phyloP scores from a whole-genome alignment of 140 eudicot species.

The Oenanthe javanica region DNA sequence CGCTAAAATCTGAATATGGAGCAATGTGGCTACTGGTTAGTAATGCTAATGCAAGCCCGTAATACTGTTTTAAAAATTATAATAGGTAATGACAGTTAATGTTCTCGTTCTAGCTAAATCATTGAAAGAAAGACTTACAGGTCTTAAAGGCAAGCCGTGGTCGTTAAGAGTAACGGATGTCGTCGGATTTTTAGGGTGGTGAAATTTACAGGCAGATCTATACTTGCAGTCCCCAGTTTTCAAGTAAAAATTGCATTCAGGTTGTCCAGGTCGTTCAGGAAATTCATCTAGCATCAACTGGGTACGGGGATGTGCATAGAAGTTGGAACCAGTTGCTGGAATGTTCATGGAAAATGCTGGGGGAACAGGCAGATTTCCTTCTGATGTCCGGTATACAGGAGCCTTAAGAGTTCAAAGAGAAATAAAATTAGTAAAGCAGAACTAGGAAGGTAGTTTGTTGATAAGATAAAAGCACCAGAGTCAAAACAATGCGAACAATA shows the following conservation, averaged over 20 bases:
- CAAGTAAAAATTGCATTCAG: slow-evolving; percentile 79
- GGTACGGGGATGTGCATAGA: slow-evolving; percentile 37
- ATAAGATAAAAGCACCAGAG: no score
- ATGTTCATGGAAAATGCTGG: slow-evolving; percentile 66
- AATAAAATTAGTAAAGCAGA: slow-evolving; percentile 19
- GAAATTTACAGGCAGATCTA: slow-evolving; percentile 62
- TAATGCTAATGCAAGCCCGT: background rate
- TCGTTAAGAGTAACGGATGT: slow-evolving; percentile 46
- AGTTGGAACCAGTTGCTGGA: slow-evolving; percentile 39
- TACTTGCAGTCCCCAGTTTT: slow-evolving; percentile 89
- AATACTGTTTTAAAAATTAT: background rate
- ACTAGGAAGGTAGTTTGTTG: background rate
- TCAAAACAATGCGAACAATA: background rate
- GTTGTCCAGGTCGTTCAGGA: slow-evolving; percentile 95
- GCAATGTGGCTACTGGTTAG: background rate
- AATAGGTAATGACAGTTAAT: background rate
- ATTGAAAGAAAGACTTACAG: slow-evolving; percentile 52
- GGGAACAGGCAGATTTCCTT: slow-evolving; percentile 59
- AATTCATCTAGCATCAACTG: slow-evolving; percentile 42
- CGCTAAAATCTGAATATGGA: background rate
- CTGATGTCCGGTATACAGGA: slow-evolving; percentile 46
- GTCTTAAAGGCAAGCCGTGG: slow-evolving; percentile 85
- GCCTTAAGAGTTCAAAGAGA: slow-evolving; percentile 37
- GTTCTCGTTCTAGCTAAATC: background rate
- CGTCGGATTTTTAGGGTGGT: slow-evolving; percentile 59